Evolutionary conservation across 163 green algal species (phyloP).

Genomic region (Trebouxiophyceae sp.): DNA sequence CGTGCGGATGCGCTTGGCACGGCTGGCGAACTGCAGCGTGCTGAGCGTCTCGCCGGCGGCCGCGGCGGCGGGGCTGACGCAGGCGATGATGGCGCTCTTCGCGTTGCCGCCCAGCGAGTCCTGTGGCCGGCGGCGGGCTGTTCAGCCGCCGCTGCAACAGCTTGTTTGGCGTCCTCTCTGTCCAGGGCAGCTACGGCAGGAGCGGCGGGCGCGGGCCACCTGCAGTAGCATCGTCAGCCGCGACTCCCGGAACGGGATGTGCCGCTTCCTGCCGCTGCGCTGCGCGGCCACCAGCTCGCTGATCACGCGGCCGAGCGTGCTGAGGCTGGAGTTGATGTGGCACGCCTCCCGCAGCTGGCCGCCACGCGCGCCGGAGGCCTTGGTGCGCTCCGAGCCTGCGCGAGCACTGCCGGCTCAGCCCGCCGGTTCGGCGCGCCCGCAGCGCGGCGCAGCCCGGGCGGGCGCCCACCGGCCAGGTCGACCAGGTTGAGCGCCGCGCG

Average conservation of each 20-base stretch:
- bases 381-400: slow-evolving; percentile 74
- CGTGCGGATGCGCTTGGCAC: slow-evolving; percentile 75
- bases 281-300: slow-evolving; percentile 50
- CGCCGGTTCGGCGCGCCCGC: too few species aligned
- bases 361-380: slow-evolving; percentile 10
- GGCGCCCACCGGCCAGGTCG: slow-evolving; percentile 69
- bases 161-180: too few species aligned
- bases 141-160: background rate
- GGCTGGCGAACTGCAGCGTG: slow-evolving; percentile 70
- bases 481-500: slow-evolving; percentile 64
- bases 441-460: slow-evolving; percentile 28
- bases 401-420: too few species aligned
- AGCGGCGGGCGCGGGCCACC: slow-evolving; percentile 18
- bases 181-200: too few species aligned
- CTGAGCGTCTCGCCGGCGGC: slow-evolving; percentile 60
- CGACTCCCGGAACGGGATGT: slow-evolving; percentile 70
- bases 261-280: slow-evolving; percentile 2
- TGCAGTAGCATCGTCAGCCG: slow-evolving; percentile 74
- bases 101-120: slow-evolving; percentile 85
- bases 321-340: slow-evolving; percentile 73
- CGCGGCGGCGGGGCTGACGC: slow-evolving; percentile 59
- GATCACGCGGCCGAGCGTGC: slow-evolving; percentile 39
- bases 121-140: too few species aligned
- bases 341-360: slow-evolving; percentile 48
- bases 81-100: slow-evolving; percentile 87